Evolutionary conservation across 192 early-diverging fungal genomes (phyloP).

Genomic region (Mortierella alpina): DNA sequence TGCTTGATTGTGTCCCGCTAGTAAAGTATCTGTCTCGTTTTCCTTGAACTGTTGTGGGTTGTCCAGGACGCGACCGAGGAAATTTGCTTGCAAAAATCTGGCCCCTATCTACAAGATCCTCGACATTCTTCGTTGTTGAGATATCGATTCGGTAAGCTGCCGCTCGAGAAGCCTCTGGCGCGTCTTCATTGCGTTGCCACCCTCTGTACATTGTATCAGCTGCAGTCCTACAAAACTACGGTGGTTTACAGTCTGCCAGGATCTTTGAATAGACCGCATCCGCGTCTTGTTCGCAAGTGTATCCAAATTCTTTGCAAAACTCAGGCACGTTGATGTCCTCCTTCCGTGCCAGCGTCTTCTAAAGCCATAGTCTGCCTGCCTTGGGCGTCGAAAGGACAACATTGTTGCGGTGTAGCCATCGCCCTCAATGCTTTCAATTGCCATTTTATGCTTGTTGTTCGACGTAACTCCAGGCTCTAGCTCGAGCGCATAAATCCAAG

Average conservation of each 20-base stretch:
- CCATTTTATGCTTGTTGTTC: background rate
- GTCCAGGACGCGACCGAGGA: constrained; percentile 2
- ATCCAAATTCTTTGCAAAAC: constrained; percentile 7
- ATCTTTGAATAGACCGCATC: background rate
- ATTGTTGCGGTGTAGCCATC: constrained; percentile 6
- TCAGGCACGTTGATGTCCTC: background rate
- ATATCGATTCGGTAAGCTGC: constrained; percentile 9
- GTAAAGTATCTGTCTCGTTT: too few relatives aligned
- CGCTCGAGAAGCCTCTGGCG: background rate
- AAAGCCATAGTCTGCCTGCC: background rate
- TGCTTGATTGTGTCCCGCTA: too few relatives aligned
- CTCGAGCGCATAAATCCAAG: background rate
- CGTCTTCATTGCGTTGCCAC: constrained; percentile 11
- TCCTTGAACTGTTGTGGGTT: too few relatives aligned
- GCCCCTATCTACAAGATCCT: constrained; percentile 8
- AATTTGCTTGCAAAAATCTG: background rate
- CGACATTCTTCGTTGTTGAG: constrained; percentile 6
- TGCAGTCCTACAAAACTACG: background rate
- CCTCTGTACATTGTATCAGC: constrained; percentile 1
- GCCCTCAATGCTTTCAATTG: background rate
- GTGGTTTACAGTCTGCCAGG: background rate
- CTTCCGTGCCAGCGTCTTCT: background rate
- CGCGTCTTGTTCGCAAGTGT: constrained; percentile 8
- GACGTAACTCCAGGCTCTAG: background rate
- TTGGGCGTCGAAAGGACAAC: background rate